These are phyloP conservation scores for Paragyromitra xinjiangensis DNA, from an alignment of 495 filamentous ascomycete species.

Conservation along the genomic window DNA sequence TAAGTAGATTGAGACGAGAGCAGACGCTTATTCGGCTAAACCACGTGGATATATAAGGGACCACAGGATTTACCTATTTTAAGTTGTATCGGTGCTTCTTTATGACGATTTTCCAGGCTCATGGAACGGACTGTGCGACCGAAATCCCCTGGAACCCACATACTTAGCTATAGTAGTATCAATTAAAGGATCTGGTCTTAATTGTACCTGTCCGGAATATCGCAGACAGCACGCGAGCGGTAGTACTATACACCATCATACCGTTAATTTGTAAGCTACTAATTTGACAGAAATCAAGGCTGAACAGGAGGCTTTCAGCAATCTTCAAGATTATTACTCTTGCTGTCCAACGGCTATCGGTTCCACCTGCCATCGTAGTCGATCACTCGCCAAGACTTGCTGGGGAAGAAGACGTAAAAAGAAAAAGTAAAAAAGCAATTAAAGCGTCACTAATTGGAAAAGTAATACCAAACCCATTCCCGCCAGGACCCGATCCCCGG, in stretches of 20 bases:
- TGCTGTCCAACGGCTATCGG: constrained; percentile 45
- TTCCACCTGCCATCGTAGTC: constrained; percentile 40
- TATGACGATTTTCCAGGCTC: constrained; percentile 46
- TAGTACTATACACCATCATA: constrained; percentile 20
- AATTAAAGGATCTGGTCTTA: constrained; percentile 40
- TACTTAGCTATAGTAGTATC: constrained; percentile 3
- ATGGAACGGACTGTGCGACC: constrained; percentile 47
- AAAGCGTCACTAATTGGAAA: constrained; percentile 46
- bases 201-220: constrained; percentile 40
- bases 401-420: constrained; percentile 40
- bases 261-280: constrained; percentile 47
- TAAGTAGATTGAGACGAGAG: constrained; percentile 21
- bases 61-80: constrained; percentile 15
- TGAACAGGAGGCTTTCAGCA: constrained; percentile 46
- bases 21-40: constrained; percentile 45
- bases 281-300: constrained; percentile 50
- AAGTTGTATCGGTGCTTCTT: constrained; percentile 9
- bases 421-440: constrained; percentile 47
- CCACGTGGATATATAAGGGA: constrained; percentile 47
- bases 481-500: constrained; percentile 41
- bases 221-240: constrained; percentile 36
- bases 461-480: constrained; percentile 45
- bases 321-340: constrained; percentile 33
- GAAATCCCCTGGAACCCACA: constrained; percentile 33
- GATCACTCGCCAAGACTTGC: constrained; percentile 35